Evolutionary conservation across 225 moss, liverwort and hornwort genomes (phyloP).

Genomic region (Thuidium tamariscinum): DNA sequence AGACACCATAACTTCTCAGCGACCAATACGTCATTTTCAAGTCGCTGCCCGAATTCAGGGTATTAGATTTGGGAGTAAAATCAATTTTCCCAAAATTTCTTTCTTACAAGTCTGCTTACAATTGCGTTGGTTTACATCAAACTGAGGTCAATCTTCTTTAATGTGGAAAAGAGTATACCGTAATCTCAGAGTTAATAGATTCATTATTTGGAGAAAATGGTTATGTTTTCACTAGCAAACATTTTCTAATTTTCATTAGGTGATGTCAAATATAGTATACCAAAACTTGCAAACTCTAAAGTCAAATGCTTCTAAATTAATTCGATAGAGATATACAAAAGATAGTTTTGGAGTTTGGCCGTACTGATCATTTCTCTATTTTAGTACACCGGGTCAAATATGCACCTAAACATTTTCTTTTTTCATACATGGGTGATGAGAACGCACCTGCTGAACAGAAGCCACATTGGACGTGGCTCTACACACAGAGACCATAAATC

Average conservation of each 20-base stretch:
- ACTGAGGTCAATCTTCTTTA: not conserved
- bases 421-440: not conserved
- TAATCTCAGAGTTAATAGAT: not conserved
- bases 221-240: not conserved
- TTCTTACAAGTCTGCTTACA: not conserved
- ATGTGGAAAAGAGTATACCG: not conserved
- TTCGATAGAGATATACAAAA: not conserved
- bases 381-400: not conserved
- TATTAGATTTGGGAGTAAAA: not conserved
- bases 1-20: not conserved
- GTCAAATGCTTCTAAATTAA: not conserved
- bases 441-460: slow-evolving; percentile 75
- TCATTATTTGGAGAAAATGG: not conserved
- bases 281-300: not conserved
- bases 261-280: not conserved
- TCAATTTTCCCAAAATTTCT: not conserved
- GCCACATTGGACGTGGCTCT: slow-evolving; percentile 81
- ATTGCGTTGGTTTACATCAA: not conserved
- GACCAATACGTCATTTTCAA: not conserved
- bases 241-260: not conserved
- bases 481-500: slow-evolving; percentile 80
- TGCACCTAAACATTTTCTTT: not conserved
- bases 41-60: not conserved
- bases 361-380: not conserved
- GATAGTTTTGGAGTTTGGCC: not conserved